Evolutionary conservation across 2,329 filamentous ascomycete genomes (phyloP), one percentile per base, ranked within the genome.

Genomic region (Penicillium sp.): DNA sequence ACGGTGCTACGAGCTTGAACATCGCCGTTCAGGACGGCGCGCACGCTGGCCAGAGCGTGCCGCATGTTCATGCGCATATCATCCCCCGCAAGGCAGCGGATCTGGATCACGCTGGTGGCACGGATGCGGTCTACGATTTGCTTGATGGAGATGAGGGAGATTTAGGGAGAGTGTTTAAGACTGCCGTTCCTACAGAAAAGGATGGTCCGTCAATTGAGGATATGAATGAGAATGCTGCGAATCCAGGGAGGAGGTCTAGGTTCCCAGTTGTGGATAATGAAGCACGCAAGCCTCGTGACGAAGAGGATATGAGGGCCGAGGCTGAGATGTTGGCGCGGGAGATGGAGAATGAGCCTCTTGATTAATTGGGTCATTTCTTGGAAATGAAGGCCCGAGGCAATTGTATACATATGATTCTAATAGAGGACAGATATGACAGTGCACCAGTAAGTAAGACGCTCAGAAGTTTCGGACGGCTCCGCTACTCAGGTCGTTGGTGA

Each of bases 11-110:
- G 10, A 89, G 90, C 57, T 88, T 97, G 76, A 97, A 96, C 70
- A 87, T 99, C 47, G 92, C 93, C 0, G 83, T 99, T n/a, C 94
- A 99, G 73, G 94, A 99, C 73, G 94, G 94, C 19, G 78, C 81
- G 31, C 90, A 91, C 57, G 91, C 94, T 1, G 94, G 94, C 0
- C 94, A 99, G 82, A 96, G 91, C 55, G 93, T 99, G 42, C 82
- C 90, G 9, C 94, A 99, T 76, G 86, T 97, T 14, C 94, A 99
- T 76, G 89, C 91, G 26, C 94, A 99, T 77, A 84, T 97, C 46
- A 93, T 97, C 51, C 92, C 92, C 19, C 79, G 92, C 35, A 78
- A 78, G 56, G 78, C 77, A 55, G 82, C 76, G 9, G 85, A 88
- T 73, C 68, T 86, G 37, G 80, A 85, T 51, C 69, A 81, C 72